These are phyloP conservation scores for Draba incana DNA, from an alignment of 345 rosid genomes.

Conservation along the genomic window DNA sequence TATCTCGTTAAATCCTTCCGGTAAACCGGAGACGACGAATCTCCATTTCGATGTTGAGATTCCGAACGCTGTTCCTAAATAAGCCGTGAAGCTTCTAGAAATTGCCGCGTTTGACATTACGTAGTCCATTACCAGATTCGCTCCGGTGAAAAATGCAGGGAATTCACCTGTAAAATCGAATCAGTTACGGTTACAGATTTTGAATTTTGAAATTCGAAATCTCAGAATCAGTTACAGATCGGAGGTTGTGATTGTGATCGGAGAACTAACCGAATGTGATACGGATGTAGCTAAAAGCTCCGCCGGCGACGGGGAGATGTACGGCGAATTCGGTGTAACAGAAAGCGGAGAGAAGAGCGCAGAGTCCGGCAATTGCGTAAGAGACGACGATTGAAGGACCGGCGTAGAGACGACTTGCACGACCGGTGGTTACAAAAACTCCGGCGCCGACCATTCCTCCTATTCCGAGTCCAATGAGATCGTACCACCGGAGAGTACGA, in stretches of 20 bases:
- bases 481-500: constrained; percentile 77
- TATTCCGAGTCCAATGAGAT: constrained; percentile 81
- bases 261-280: constrained; percentile 67
- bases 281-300: constrained; percentile 93
- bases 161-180: constrained; percentile 59
- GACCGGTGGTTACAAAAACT: constrained; percentile 81
- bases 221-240: background rate
- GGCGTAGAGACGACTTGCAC: constrained; percentile 58
- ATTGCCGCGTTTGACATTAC: constrained; percentile 95
- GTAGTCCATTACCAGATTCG: constrained; percentile 84
- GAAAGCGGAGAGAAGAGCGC: constrained; percentile 94
- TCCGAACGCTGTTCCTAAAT: constrained; percentile 74
- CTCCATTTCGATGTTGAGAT: constrained; percentile 73
- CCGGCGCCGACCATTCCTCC: constrained; percentile 99
- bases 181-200: constrained; percentile 3
- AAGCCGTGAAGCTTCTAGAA: constrained; percentile 75
- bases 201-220: background rate
- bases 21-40: constrained; percentile 53
- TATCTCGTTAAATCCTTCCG: constrained; percentile 76
- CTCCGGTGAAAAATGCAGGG: constrained; percentile 88
- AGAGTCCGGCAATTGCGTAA: constrained; percentile 94
- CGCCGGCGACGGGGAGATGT: constrained; percentile 97
- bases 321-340: constrained; percentile 99
- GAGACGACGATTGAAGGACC: constrained; percentile 86
- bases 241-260: background rate